Base-by-base conservation (phyloP, 176 grass and related monocot species). In the Oryza meridionalis region DNA sequence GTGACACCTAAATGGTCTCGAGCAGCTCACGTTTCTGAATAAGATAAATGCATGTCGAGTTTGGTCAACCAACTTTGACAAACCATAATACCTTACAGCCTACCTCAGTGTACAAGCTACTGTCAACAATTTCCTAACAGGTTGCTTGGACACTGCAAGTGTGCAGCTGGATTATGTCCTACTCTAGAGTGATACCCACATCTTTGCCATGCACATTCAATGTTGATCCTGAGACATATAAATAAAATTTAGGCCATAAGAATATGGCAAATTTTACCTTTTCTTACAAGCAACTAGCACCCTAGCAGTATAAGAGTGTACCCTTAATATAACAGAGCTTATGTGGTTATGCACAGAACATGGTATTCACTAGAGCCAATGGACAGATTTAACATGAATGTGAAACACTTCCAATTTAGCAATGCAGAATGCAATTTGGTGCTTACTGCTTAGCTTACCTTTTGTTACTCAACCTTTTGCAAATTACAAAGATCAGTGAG, bases 321-420 rank as follows among this genome's bases (percentile, higher is more conserved):
- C 32, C 31, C 21, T 65, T 77, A 31, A 77, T 81, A 75, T 70
- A 7, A 80, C 17, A 74, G 62, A 72, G 13, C 6, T 27, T 24
- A 75, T n/a, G 77, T 9, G 53, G 6, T 31, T 55, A 66, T 6
- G 33, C 22, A 58, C 9, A 3, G 6, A 58, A 1, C 53, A 58
- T 21, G 16, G 6, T 68, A 84, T 76, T 17, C 4, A 17, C 46
- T 67, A 19, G 43, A 84, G 71, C 9, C 26, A 9, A 73, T 62
- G n/a, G 21, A 9, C 58, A 61, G 7, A 69, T 51, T 43, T 14
- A 35, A 45, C 42, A 67, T 2, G 0, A 38, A 67, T 46, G 67
- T 27, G 0, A 81, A 22, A 27, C 46, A 63, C n/a, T 5, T 24
- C 3, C 5, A 13, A 9, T 53, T 38, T 21, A 49, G 67, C 3